Evolutionary conservation across 352 stramenopile species (phyloP).

Genomic region (Blastocystis sp.): DNA sequence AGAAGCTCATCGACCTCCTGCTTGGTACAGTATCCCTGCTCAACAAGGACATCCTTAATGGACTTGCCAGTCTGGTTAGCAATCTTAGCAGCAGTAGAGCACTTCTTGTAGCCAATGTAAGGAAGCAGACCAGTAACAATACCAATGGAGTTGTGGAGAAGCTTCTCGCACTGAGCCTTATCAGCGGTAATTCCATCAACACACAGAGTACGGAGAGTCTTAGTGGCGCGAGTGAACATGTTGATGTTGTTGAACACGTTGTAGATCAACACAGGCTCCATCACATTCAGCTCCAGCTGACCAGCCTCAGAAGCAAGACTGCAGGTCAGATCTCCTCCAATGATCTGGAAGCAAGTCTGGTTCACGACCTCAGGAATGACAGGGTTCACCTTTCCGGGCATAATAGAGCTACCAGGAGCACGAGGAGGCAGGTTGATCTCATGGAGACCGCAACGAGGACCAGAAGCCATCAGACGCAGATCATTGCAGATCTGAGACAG

Average conservation of each 20-base stretch:
- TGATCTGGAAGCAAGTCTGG: constrained; percentile 28
- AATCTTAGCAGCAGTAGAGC: constrained; percentile 44
- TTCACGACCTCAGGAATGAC: constrained; percentile 40
- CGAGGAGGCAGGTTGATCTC: constrained; percentile 81
- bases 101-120: constrained; percentile 61
- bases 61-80: constrained; percentile 57
- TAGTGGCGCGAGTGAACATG: constrained; percentile 57
- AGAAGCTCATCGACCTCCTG: constrained; percentile 56
- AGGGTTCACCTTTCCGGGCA: constrained; percentile 93
- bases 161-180: constrained; percentile 57
- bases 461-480: constrained; percentile 72
- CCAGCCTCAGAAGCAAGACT: constrained; percentile 62
- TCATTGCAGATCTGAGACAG: constrained; percentile 44
- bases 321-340: constrained; percentile 54
- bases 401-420: constrained; percentile 85
- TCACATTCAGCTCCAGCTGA: constrained; percentile 39
- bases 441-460: constrained; percentile 82
- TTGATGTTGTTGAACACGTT: constrained; percentile 58
- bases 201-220: constrained; percentile 53
- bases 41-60: constrained; percentile 47
- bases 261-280: constrained; percentile 31
- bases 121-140: constrained; percentile 44
- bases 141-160: constrained; percentile 58
- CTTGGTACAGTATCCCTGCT: constrained; percentile 43
- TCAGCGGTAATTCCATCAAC: constrained; percentile 47